These are phyloP conservation scores for Anthostomella pinea DNA, from an alignment of 2,329 filamentous ascomycete genomes.

Conservation along the genomic window DNA sequence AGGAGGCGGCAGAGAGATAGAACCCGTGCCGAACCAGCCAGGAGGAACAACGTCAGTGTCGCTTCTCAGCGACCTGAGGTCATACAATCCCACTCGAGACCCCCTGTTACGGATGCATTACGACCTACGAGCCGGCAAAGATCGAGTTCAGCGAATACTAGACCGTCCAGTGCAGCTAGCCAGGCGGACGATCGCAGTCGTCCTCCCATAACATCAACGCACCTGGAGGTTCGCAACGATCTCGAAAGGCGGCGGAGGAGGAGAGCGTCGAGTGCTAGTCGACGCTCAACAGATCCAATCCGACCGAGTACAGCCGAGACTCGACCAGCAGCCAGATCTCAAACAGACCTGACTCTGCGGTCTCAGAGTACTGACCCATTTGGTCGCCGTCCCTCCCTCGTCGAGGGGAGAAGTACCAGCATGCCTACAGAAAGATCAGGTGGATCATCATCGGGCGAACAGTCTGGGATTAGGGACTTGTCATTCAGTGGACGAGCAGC, in stretches of 20 bases:
- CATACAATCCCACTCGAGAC: conserved; percentile 25
- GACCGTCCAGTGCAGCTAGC: conserved; percentile 39
- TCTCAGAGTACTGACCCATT: conserved; percentile 39
- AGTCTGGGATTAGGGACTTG: conserved; percentile 26
- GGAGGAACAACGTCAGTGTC: conserved; percentile 42
- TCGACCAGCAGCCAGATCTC: conserved; percentile 57
- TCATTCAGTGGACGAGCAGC: conserved; percentile 38
- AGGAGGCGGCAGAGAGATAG: conserved; percentile 68
- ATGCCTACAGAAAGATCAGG: conserved; percentile 29
- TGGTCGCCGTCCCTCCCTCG: conserved; percentile 37
- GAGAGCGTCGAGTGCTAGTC: conserved; percentile 52
- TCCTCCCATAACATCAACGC: conserved; percentile 47
- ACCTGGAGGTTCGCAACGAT: conserved; percentile 47
- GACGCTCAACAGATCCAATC: conserved; percentile 51
- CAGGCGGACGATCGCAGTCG: conserved; percentile 49
- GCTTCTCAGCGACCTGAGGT: conserved; percentile 37
- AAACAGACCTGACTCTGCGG: conserved; percentile 58
- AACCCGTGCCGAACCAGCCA: conserved; percentile 45
- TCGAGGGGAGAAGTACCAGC: conserved; percentile 42
- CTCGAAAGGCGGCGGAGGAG: conserved; percentile 44
- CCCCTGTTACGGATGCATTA: conserved; percentile 20
- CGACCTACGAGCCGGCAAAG: conserved; percentile 28
- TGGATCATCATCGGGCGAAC: conserved; percentile 18
- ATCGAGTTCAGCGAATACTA: conserved; percentile 29
- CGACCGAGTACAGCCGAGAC: conserved; percentile 41